A percentile compares a stretch with the other conserved stretches of the same genome.
phyloP scores from a whole-genome alignment of 2,329 filamentous ascomycete genomes.

The Trichoderma cornu-damae region DNA sequence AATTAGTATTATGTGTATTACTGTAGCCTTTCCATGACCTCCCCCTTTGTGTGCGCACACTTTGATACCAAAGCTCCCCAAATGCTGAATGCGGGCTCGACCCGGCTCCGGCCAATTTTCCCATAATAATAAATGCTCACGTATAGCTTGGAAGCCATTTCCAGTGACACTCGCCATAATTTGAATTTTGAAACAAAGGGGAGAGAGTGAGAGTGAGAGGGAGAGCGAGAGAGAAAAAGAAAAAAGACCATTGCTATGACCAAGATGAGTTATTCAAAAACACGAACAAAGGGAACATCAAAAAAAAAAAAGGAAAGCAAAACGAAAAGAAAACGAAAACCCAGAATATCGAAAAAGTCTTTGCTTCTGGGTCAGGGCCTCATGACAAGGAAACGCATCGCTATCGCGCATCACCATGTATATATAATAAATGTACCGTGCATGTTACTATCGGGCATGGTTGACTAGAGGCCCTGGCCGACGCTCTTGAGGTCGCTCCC shows the following conservation, averaged over 20 bases:
- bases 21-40: background rate
- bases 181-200: slow-evolving; percentile 2
- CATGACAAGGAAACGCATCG: slow-evolving; percentile 5
- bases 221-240: too few relatives aligned
- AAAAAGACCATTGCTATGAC: background rate
- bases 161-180: background rate
- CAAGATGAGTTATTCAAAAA: background rate
- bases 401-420: background rate
- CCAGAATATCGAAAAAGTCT: background rate
- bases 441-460: slow-evolving; percentile 24
- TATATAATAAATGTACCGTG: background rate
- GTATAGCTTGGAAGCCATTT: background rate
- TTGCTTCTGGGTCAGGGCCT: slow-evolving; percentile 6
- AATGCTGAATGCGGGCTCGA: background rate
- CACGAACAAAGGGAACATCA: background rate
- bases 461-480: slow-evolving; percentile 30
- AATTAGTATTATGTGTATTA: slow-evolving; percentile 1
- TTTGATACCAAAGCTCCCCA: background rate
- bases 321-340: slow-evolving; percentile 1
- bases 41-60: background rate
- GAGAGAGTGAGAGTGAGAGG: too few relatives aligned
- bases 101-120: background rate
- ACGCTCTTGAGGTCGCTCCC: slow-evolving; percentile 18
- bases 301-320: slow-evolving; percentile 1
- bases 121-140: background rate